phyloP scores from a whole-genome alignment of 345 rosid species.

The Toxicodendron radicans region DNA sequence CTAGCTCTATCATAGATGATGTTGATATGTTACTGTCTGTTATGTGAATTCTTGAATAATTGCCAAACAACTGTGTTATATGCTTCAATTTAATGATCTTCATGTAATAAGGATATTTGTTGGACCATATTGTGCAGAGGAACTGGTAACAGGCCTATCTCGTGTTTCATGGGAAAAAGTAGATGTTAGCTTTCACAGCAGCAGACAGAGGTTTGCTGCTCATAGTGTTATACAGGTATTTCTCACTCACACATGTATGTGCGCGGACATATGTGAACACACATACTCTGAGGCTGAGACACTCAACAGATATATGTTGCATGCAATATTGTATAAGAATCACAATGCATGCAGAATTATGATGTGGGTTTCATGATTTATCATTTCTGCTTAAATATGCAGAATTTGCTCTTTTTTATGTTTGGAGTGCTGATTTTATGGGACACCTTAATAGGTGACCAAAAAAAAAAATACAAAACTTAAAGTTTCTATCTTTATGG shows the following conservation, averaged over 20 bases:
- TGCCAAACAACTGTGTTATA: neutral
- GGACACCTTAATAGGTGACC: neutral
- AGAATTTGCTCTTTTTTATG: neutral
- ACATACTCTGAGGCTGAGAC: too few species aligned
- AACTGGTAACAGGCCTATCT: conserved; percentile 73
- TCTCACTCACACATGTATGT: conserved; percentile 2
- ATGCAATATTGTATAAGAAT: neutral
- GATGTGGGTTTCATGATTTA: too few species aligned
- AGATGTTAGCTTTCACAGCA: conserved; percentile 86
- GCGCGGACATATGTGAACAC: neutral
- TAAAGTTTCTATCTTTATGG: neutral
- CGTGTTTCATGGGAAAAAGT: conserved; percentile 92
- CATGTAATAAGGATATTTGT: neutral
- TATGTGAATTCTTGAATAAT: neutral
- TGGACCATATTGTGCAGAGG: conserved; percentile 54
- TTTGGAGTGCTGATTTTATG: neutral
- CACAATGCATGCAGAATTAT: neutral
- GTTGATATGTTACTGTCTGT: neutral
- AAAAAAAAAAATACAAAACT: neutral
- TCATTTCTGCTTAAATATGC: neutral
- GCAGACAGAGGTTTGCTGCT: conserved; percentile 86
- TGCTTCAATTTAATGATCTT: neutral
- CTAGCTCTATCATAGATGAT: conserved; percentile 2
- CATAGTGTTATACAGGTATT: conserved; percentile 94
- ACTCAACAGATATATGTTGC: neutral